Percentiles rank a stretch among this genome's conserved stretches.
Evolutionary conservation across 2,329 filamentous ascomycete species (phyloP).

Genomic region (Colletotrichum neosansevieriae): DNA sequence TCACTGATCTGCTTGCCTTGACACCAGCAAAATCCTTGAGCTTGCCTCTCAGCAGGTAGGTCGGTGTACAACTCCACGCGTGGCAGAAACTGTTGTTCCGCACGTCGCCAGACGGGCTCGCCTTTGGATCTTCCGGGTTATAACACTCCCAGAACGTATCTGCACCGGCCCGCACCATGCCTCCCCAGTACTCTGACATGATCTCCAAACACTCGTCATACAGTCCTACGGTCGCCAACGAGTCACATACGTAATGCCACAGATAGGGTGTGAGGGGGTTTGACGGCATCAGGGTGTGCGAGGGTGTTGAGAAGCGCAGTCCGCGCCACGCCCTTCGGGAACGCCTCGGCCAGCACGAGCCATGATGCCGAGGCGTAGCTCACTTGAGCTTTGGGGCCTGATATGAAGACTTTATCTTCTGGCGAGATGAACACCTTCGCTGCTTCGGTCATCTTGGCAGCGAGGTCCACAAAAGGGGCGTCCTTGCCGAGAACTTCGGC

Average conservation of each 20-base stretch:
- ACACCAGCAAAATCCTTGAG: slow-evolving; percentile 27
- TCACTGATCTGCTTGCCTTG: background rate
- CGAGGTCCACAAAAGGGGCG: slow-evolving; percentile 41
- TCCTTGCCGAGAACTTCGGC: slow-evolving; percentile 44
- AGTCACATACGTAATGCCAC: slow-evolving; percentile 48
- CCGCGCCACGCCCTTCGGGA: slow-evolving; percentile 40
- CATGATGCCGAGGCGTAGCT: slow-evolving; percentile 49
- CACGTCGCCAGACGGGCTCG: slow-evolving; percentile 49
- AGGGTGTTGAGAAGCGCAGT: slow-evolving; percentile 44
- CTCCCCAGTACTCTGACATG: slow-evolving; percentile 49
- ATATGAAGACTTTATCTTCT: slow-evolving; percentile 43
- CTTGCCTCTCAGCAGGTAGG: slow-evolving; percentile 45
- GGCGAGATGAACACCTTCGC: slow-evolving; percentile 42
- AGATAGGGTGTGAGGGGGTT: slow-evolving; percentile 48
- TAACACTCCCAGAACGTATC: slow-evolving; percentile 52
- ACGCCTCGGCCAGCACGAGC: slow-evolving; percentile 46
- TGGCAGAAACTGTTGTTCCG: slow-evolving; percentile 51
- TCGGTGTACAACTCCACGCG: slow-evolving; percentile 50
- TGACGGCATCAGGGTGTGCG: slow-evolving; percentile 44
- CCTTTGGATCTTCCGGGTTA: slow-evolving; percentile 44
- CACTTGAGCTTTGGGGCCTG: slow-evolving; percentile 46
- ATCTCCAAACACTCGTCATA: slow-evolving; percentile 46
- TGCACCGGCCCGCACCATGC: slow-evolving; percentile 48
- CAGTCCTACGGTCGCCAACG: slow-evolving; percentile 44
- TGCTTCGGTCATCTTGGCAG: slow-evolving; percentile 43